A percentile compares a stretch with the other conserved stretches of the same genome.
phyloP scores from a whole-genome alignment of 208 protist species.

The Blastocrithidia nonstop region DNA sequence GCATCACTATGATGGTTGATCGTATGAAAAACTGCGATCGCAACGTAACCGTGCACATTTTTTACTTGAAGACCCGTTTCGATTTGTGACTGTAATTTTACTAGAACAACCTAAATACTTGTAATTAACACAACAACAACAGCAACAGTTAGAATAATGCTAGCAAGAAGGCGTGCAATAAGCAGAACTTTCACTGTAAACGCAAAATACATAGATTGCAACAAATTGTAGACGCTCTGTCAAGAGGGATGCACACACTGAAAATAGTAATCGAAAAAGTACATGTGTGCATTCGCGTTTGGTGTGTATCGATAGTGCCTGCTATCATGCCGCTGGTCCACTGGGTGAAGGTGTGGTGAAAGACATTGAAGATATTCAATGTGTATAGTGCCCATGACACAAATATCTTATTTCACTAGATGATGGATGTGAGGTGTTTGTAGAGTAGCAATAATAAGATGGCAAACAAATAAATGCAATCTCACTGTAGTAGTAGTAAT shows the following conservation, averaged over 20 bases:
- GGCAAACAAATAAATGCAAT: neutral
- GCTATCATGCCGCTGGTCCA: constrained; percentile 69
- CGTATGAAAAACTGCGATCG: constrained; percentile 34
- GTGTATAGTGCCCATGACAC: constrained; percentile 74
- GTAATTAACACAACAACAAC: too few species aligned
- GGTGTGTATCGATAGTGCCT: constrained; percentile 69
- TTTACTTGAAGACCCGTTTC: constrained; percentile 60
- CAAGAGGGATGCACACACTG: neutral
- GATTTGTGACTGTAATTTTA: constrained; percentile 72
- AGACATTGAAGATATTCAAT: constrained; percentile 72
- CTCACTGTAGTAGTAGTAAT: constrained; percentile 21
- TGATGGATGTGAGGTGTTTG: constrained; percentile 41
- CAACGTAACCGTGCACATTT: constrained; percentile 74
- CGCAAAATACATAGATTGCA: neutral
- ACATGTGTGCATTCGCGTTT: constrained; percentile 16
- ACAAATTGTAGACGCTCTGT: neutral
- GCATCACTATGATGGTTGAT: constrained; percentile 73
- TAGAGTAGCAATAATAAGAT: constrained; percentile 4
- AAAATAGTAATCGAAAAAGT: neutral
- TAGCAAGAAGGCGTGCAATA: neutral
- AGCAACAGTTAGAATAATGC: too few species aligned
- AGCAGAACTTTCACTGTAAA: neutral
- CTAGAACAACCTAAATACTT: constrained; percentile 3
- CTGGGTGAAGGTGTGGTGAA: constrained; percentile 68
- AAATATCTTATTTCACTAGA: constrained; percentile 62